phyloP scores from a whole-genome alignment of 495 filamentous ascomycete genomes.

The Penicillium canariense region DNA sequence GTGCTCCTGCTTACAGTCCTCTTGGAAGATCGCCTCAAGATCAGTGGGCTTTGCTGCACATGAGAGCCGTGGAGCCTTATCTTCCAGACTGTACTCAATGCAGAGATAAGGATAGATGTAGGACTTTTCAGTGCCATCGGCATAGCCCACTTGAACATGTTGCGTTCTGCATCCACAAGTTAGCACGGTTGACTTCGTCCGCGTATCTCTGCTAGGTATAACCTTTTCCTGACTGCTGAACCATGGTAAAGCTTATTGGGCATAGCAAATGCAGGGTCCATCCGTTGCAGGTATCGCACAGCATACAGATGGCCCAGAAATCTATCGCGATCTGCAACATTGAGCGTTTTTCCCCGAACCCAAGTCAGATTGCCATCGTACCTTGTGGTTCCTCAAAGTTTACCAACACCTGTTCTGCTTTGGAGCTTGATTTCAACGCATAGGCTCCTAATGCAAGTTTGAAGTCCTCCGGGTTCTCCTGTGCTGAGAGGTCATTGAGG shows the following conservation, averaged over 20 bases:
- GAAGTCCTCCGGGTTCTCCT: not conserved
- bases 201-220: not conserved
- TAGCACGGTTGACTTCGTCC: not conserved
- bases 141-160: constrained; percentile 2
- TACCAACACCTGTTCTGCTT: not conserved
- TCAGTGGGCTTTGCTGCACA: not conserved
- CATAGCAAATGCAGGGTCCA: not conserved
- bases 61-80: not conserved
- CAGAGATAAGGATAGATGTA: constrained; percentile 1
- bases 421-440: not conserved
- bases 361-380: not conserved
- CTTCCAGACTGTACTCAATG: not conserved
- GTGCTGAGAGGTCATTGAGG: not conserved
- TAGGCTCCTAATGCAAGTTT: not conserved
- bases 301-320: constrained; percentile 1
- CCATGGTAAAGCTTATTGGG: not conserved
- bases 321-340: not conserved
- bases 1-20: not conserved
- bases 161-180: not conserved
- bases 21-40: not conserved
- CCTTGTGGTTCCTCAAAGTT: not conserved
- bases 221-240: not conserved
- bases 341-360: not conserved
- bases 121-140: not conserved
- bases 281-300: not conserved